phyloP scores from a whole-genome alignment of 2,329 filamentous ascomycete species.

The Neoscytalidium dimidiatum region DNA sequence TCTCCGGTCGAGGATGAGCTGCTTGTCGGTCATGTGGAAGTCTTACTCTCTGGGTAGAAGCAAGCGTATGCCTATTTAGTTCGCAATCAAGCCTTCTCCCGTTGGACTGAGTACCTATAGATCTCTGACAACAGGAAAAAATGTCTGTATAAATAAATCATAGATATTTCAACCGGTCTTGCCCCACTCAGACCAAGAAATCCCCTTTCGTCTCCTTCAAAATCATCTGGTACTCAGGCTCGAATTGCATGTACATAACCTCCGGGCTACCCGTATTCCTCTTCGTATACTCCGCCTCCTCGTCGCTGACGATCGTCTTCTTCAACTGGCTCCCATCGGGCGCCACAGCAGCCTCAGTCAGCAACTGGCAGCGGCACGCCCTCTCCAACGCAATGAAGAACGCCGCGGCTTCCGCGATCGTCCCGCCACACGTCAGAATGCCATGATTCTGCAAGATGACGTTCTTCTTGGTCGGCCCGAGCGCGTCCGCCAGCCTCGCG shows the following conservation, averaged over 20 bases:
- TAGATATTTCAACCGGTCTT: neutral
- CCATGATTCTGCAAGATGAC: conserved; percentile 73
- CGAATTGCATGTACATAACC: conserved; percentile 22
- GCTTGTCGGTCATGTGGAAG: neutral
- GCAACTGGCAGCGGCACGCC: conserved; percentile 67
- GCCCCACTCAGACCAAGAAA: conserved; percentile 15
- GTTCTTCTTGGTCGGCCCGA: conserved; percentile 62
- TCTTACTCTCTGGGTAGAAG: neutral
- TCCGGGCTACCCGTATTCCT: conserved; percentile 20
- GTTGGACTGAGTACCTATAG: too few species aligned
- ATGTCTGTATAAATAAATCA: neutral
- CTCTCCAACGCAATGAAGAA: conserved; percentile 69
- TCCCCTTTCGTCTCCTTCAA: conserved; percentile 30
- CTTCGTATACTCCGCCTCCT: conserved; percentile 54
- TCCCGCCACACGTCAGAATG: conserved; percentile 67
- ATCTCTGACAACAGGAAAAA: too few species aligned
- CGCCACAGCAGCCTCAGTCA: conserved; percentile 68
- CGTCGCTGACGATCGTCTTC: conserved; percentile 58
- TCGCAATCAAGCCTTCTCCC: too few species aligned
- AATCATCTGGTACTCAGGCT: conserved; percentile 28
- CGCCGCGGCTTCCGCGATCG: conserved; percentile 74
- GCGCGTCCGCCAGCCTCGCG: conserved; percentile 60
- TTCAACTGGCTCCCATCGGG: conserved; percentile 41
- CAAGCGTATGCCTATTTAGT: too few species aligned
- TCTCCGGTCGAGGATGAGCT: neutral